Evolutionary conservation across 1,284 basidiomycete genomes (phyloP).

Genomic region (Athelia sp.): DNA sequence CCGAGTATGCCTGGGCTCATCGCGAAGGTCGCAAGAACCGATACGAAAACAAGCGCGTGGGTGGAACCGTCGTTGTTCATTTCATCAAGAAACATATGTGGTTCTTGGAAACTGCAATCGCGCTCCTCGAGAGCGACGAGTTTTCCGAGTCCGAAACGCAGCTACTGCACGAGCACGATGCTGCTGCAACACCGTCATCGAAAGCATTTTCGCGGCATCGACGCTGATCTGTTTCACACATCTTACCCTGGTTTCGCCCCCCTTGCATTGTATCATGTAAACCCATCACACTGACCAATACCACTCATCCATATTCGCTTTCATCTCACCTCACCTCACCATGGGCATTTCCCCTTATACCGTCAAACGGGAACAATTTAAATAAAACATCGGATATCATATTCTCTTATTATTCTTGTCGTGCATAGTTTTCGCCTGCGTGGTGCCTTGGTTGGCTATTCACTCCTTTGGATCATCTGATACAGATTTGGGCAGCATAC

Average conservation of each 20-base stretch:
- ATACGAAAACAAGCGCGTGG: slow-evolving; percentile 69
- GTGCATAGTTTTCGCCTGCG: too few relatives aligned
- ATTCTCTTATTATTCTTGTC: too few relatives aligned
- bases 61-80: slow-evolving; percentile 94
- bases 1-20: slow-evolving; percentile 59
- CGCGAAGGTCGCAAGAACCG: slow-evolving; percentile 66
- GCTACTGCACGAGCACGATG: not conserved
- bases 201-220: not conserved
- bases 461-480: too few relatives aligned
- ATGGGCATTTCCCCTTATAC: too few relatives aligned
- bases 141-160: slow-evolving; percentile 33
- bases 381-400: too few relatives aligned
- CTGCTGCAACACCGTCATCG: not conserved
- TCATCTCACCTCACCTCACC: not conserved
- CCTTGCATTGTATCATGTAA: slow-evolving; percentile 1
- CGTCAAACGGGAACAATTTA: too few relatives aligned
- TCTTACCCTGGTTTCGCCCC: not conserved
- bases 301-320: not conserved
- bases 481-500: too few relatives aligned
- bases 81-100: slow-evolving; percentile 96
- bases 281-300: not conserved
- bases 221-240: not conserved
- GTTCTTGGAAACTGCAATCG: slow-evolving; percentile 92
- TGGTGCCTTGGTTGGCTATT: too few relatives aligned
- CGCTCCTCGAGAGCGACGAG: slow-evolving; percentile 76